Conservation (phyloP, 2,329 filamentous ascomycete genomes). For the Fusarium agapanthi region DNA sequence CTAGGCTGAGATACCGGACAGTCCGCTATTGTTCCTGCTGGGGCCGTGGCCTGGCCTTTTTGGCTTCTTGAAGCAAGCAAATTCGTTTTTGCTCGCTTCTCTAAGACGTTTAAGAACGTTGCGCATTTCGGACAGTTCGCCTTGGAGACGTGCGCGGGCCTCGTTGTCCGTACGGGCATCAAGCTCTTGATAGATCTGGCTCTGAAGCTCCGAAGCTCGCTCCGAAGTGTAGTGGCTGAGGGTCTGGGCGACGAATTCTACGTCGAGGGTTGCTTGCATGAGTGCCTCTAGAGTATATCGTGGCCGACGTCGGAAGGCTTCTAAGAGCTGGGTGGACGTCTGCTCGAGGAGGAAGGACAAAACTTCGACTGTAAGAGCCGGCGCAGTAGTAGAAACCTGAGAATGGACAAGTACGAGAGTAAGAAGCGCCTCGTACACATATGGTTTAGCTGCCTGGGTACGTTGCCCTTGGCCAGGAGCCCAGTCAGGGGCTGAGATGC, state of each 20-base stretch:
- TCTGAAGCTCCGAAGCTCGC: constrained; percentile 80
- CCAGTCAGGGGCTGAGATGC: constrained; percentile 78
- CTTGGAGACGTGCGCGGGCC: constrained; percentile 80
- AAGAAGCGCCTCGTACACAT: constrained; percentile 88
- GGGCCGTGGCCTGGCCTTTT: constrained; percentile 54
- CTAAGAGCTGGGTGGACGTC: constrained; percentile 80
- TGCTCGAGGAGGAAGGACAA: constrained; percentile 88
- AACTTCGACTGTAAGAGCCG: constrained; percentile 80
- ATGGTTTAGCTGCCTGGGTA: constrained; percentile 82
- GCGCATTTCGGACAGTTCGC: constrained; percentile 89
- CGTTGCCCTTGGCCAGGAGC: constrained; percentile 63
- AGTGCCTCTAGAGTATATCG: constrained; percentile 81
- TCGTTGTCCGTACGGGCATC: constrained; percentile 90
- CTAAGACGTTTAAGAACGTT: constrained; percentile 83
- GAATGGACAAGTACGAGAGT: constrained; percentile 90
- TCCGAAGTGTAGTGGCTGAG: constrained; percentile 90
- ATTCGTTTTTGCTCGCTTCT: constrained; percentile 84
- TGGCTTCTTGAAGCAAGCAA: constrained; percentile 81
- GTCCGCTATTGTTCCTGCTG: constrained; percentile 46
- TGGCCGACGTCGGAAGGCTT: constrained; percentile 74
- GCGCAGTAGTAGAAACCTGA: constrained; percentile 82
- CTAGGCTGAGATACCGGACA: constrained; percentile 41
- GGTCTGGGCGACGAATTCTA: constrained; percentile 96
- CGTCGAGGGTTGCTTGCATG: constrained; percentile 97
- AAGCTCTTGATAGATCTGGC: constrained; percentile 89